A percentile compares a stretch with the other conserved stretches of the same genome.
phyloP scores from a whole-genome alignment of 805 yeast species.

The Kodamaea kaohsiungensis region DNA sequence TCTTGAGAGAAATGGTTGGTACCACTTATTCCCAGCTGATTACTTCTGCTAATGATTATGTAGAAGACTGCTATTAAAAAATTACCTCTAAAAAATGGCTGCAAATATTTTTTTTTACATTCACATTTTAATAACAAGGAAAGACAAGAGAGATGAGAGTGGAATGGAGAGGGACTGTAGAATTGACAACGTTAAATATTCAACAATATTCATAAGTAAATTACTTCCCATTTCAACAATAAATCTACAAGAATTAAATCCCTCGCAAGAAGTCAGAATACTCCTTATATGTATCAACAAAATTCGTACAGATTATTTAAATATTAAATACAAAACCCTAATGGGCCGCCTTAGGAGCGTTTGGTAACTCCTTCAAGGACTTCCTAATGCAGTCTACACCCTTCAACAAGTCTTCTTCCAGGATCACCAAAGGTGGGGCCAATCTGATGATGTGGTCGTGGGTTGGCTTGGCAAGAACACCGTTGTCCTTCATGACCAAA shows the following conservation, averaged over 20 bases:
- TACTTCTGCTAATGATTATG: not conserved
- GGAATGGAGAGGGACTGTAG: not conserved
- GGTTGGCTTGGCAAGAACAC: conserved; percentile 94
- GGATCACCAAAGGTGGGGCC: conserved; percentile 93
- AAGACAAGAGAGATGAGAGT: not conserved
- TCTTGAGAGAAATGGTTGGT: too few relatives aligned
- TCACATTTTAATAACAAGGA: not conserved
- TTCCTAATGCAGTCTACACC: conserved; percentile 75
- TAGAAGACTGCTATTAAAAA: not conserved
- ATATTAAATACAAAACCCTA: conserved; percentile 20
- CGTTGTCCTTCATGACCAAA: conserved; percentile 80
- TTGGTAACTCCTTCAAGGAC: conserved; percentile 57
- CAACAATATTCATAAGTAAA: too few relatives aligned
- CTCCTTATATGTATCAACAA: too few relatives aligned
- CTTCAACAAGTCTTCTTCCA: conserved; percentile 78
- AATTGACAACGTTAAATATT: not conserved
- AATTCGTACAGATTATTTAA: too few relatives aligned
- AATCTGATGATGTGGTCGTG: conserved; percentile 93
- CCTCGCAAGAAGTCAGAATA: not conserved
- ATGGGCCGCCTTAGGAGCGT: conserved; percentile 47
- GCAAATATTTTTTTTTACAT: not conserved
- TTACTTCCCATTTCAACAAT: not conserved
- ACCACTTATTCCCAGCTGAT: not conserved
- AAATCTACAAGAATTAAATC: not conserved
- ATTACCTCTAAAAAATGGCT: not conserved